Evolutionary conservation across 2,329 filamentous ascomycete genomes (phyloP).

Genomic region (Fusarium miscanthi): DNA sequence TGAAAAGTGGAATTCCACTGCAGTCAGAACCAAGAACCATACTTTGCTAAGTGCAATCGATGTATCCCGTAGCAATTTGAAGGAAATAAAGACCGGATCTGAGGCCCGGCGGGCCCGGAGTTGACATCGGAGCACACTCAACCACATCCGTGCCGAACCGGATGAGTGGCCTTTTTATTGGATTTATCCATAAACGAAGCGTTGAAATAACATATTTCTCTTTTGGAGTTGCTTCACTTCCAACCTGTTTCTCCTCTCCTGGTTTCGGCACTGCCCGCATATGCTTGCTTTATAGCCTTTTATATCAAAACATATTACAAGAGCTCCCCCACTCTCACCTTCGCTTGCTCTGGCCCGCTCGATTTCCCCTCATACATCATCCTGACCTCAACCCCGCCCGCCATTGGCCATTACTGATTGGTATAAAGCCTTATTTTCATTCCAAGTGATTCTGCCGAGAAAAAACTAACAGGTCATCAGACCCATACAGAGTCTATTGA

Average conservation of each 20-base stretch:
- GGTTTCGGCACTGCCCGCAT: not conserved
- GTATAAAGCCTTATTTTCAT: not conserved
- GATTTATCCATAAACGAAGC: constrained; percentile 14
- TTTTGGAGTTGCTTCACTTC: not conserved
- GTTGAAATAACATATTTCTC: not conserved
- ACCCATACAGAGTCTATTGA: not conserved
- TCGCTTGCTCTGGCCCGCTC: constrained; percentile 17
- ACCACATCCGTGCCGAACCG: constrained; percentile 26
- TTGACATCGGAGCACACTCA: constrained; percentile 18
- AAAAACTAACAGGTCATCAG: not conserved
- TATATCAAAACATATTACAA: not conserved
- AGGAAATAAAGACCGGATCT: constrained; percentile 27
- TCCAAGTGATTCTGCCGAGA: not conserved
- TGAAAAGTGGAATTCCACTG: not conserved
- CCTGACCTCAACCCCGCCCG: constrained; percentile 21
- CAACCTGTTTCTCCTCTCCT: not conserved
- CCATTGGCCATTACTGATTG: constrained; percentile 5
- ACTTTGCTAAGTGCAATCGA: not conserved
- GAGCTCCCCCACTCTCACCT: constrained; percentile 11
- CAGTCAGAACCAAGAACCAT: not conserved
- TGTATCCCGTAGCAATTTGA: not conserved
- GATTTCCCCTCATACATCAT: constrained; percentile 28
- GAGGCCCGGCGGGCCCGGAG: constrained; percentile 39
- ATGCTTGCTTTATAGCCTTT: not conserved
- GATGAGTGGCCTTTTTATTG: not conserved